Conservation (phyloP, 1,139 yeast species). For the Williopsis jadinii region DNA sequence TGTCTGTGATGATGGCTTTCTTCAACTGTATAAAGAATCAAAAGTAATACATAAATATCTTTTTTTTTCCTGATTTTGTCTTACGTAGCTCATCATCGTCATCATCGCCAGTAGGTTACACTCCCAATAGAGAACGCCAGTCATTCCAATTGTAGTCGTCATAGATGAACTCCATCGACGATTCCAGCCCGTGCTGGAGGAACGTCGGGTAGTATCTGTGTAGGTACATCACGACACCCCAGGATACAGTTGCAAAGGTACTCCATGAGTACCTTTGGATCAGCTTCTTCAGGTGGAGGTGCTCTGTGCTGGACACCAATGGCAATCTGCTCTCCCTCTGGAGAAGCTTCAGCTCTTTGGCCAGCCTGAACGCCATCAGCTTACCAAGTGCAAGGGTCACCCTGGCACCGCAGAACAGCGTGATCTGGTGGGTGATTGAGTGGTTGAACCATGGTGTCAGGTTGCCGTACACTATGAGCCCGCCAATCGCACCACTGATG, state of each 20-base stretch:
- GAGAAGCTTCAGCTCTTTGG: constrained; percentile 5
- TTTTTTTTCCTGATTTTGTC: background rate
- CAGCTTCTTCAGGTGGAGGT: constrained; percentile 30
- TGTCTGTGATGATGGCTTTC: too few species aligned
- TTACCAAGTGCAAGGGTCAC: constrained; percentile 48
- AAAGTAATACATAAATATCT: background rate
- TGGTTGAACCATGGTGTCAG: constrained; percentile 23
- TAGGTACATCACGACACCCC: constrained; percentile 74
- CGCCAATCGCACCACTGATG: constrained; percentile 58
- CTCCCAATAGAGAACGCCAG: constrained; percentile 16
- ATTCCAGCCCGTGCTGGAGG: constrained; percentile 61
- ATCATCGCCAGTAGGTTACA: constrained; percentile 1
- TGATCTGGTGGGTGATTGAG: constrained; percentile 52
- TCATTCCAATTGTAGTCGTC: constrained; percentile 37
- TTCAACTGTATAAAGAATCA: background rate
- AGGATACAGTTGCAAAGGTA: constrained; percentile 56
- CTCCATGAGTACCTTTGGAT: constrained; percentile 50
- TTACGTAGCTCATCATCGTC: background rate
- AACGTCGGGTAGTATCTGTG: constrained; percentile 58
- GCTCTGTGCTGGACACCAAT: constrained; percentile 17
- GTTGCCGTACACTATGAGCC: constrained; percentile 31
- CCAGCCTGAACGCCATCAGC: constrained; percentile 21
- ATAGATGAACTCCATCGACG: constrained; percentile 67
- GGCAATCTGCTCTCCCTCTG: background rate
- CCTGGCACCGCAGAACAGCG: constrained; percentile 52